Conservation (phyloP, 768 basidiomycete genomes). For the Termitomyces sp. region DNA sequence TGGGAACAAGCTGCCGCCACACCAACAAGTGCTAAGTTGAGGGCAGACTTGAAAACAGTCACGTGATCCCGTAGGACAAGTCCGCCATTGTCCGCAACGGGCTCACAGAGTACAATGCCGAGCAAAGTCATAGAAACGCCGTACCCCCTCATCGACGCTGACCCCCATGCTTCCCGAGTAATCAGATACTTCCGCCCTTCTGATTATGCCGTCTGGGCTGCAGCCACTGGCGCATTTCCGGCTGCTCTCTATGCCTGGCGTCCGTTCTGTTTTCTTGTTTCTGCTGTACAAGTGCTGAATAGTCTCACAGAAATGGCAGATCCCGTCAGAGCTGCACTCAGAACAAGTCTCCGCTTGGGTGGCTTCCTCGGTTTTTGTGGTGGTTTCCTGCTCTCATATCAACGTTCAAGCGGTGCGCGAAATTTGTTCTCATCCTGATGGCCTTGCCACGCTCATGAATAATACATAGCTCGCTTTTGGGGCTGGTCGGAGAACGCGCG, state of each 20-base stretch:
- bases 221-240: slow-evolving; percentile 76
- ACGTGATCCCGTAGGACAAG: slow-evolving; percentile 20
- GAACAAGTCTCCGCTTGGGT: slow-evolving; percentile 41
- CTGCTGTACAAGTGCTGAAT: slow-evolving; percentile 5
- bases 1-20: slow-evolving; percentile 13
- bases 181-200: slow-evolving; percentile 82
- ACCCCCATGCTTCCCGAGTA: slow-evolving; percentile 86
- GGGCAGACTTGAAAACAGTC: slow-evolving; percentile 25
- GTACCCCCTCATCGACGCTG: slow-evolving; percentile 90
- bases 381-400: slow-evolving; percentile 92
- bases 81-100: slow-evolving; percentile 25
- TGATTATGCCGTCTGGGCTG: slow-evolving; percentile 85
- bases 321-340: slow-evolving; percentile 31
- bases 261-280: slow-evolving; percentile 29
- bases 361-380: slow-evolving; percentile 81
- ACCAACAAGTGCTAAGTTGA: slow-evolving; percentile 20
- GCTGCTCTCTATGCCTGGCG: slow-evolving; percentile 78
- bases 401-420: slow-evolving; percentile 76
- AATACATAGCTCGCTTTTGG: slow-evolving; percentile 78
- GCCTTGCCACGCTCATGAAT: background rate
- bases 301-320: slow-evolving; percentile 41
- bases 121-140: slow-evolving; percentile 49
- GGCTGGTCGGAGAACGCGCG: slow-evolving; percentile 87
- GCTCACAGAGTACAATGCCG: slow-evolving; percentile 33
- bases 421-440: slow-evolving; percentile 7